Percentiles rank a stretch among this genome's conserved stretches.
Conservation (phyloP, 805 yeast species). For the Kuraishia molischiana region DNA sequence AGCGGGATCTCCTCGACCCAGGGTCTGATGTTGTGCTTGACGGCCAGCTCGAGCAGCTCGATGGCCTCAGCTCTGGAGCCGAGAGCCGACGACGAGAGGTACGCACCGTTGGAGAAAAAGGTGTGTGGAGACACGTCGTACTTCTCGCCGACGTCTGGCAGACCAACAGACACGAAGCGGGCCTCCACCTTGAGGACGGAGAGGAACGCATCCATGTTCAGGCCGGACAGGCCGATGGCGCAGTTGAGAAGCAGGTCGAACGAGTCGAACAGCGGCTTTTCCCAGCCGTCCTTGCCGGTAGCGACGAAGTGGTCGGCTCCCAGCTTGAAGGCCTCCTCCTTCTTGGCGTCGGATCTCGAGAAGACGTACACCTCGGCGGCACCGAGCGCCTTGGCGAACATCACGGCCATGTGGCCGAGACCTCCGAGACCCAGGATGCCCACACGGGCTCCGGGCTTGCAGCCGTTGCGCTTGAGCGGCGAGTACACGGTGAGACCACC, state of each 20-base stretch:
- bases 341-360: slow-evolving; percentile 29
- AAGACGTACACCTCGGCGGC: slow-evolving; percentile 37
- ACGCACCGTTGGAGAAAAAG: slow-evolving; percentile 36
- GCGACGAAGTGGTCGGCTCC: slow-evolving; percentile 35
- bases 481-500: slow-evolving; percentile 43
- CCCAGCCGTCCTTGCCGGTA: slow-evolving; percentile 36
- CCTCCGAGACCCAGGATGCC: slow-evolving; percentile 38
- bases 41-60: slow-evolving; percentile 36
- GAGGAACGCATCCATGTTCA: slow-evolving; percentile 23
- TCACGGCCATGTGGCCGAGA: slow-evolving; percentile 36
- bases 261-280: slow-evolving; percentile 16
- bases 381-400: slow-evolving; percentile 33
- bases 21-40: slow-evolving; percentile 33
- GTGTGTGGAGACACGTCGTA: slow-evolving; percentile 38
- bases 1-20: slow-evolving; percentile 43
- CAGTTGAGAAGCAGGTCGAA: slow-evolving; percentile 33
- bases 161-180: slow-evolving; percentile 36
- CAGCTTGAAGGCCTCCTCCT: slow-evolving; percentile 26
- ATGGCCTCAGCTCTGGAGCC: slow-evolving; percentile 38
- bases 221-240: slow-evolving; percentile 29
- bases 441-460: slow-evolving; percentile 22
- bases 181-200: slow-evolving; percentile 25
- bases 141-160: slow-evolving; percentile 30
- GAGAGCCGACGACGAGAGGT: slow-evolving; percentile 33
- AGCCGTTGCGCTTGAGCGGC: slow-evolving; percentile 33